Percentiles rank a stretch among this genome's conserved stretches.
These are phyloP conservation scores for Metschnikowia continentalis DNA, from an alignment of 805 yeast species.

Conservation along the genomic window DNA sequence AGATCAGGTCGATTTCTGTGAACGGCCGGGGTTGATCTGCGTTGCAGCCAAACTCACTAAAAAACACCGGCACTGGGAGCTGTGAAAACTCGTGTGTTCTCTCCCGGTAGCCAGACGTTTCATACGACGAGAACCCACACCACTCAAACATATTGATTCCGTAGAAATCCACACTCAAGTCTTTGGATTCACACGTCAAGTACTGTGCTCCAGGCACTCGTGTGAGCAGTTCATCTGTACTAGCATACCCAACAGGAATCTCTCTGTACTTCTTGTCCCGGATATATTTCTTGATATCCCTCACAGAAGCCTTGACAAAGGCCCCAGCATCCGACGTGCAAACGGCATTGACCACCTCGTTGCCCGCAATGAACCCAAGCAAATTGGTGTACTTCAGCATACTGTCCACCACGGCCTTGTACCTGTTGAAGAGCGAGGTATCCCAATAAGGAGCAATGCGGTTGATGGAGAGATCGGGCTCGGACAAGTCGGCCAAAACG, in stretches of 20 bases:
- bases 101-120: slow-evolving; percentile 35
- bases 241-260: slow-evolving; percentile 41
- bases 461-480: slow-evolving; percentile 32
- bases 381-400: slow-evolving; percentile 30
- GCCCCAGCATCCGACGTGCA: slow-evolving; percentile 28
- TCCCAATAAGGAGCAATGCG: slow-evolving; percentile 35
- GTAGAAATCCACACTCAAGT: slow-evolving; percentile 27
- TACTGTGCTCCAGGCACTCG: slow-evolving; percentile 27
- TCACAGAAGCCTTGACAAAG: slow-evolving; percentile 34
- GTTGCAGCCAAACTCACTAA: slow-evolving; percentile 40
- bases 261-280: slow-evolving; percentile 23
- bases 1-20: slow-evolving; percentile 35
- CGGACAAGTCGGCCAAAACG: slow-evolving; percentile 34
- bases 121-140: slow-evolving; percentile 38
- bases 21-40: slow-evolving; percentile 34
- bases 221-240: slow-evolving; percentile 33
- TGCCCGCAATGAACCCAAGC: slow-evolving; percentile 40
- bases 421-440: slow-evolving; percentile 25
- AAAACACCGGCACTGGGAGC: slow-evolving; percentile 34
- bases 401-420: slow-evolving; percentile 31
- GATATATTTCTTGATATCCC: slow-evolving; percentile 31
- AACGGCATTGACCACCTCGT: slow-evolving; percentile 34
- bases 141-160: slow-evolving; percentile 39
- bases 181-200: slow-evolving; percentile 23
- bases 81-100: slow-evolving; percentile 28